Base-by-base conservation (phyloP, 257 asterid species). In the Oldenlandia corymbosa region DNA sequence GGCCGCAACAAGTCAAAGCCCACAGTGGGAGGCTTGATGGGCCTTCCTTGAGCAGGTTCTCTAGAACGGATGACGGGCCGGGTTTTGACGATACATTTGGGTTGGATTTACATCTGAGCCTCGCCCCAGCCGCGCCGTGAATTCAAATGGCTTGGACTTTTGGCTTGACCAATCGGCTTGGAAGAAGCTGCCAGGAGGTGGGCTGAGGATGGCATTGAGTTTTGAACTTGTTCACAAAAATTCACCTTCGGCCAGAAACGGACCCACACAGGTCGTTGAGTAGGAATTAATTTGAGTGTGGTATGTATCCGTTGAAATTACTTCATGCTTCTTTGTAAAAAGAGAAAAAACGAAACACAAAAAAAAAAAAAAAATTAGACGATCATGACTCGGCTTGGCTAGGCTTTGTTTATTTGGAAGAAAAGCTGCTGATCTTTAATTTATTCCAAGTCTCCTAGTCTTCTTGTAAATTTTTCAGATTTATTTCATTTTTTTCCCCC, bases 81-180 rank as follows among this genome's bases (percentile, higher is more conserved):
- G 62, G 30, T 48, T 76, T 81, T n/a, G 95, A 86, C 43, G 96
- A 91, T 23, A 82, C 75, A 24, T 69, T 88, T 69, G 98, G 96
- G 72, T 77, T 91, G 69, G 95, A 91, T 79, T 73, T 91, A 20
- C 98, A 91, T 48, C 93, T 91, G 31, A 85, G 96, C 76, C 82
- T 91, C 41, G 98, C 96, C 7, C 98, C 98, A 60, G 85, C 98
- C 67, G 90, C 81, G 67, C 94, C 94, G 61, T 85, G 64, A 81
- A 53, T 58, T 66, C 11, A 81, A 56, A 54, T 66, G 67, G 46
- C 30, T 51, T 31, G 55, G n/a, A 48, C 52, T 32, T 45, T 39
- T 2, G 43, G 39, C 39, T 34, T 34, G 10, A 5, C 11, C 45
- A 9, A 43, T 11, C 27, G 39, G 66, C 59, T 72, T 16, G 55